Evolutionary conservation across 352 stramenopile species (phyloP).

Genomic region (Phytophthora vignae): DNA sequence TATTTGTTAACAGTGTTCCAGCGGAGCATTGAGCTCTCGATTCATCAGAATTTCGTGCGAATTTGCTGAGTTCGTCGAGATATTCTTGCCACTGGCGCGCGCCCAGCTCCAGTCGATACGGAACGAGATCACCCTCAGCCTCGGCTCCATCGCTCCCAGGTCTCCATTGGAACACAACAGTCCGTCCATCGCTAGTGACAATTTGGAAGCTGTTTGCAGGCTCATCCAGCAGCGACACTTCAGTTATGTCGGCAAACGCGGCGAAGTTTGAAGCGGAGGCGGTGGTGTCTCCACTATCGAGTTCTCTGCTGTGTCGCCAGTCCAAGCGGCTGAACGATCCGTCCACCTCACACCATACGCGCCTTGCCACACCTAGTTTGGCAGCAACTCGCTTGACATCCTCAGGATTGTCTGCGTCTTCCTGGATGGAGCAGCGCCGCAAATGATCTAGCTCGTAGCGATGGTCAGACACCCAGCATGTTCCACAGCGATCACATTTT

Average conservation of each 20-base stretch:
- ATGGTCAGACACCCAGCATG: slow-evolving; percentile 47
- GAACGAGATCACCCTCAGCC: not conserved
- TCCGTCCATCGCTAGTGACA: slow-evolving; percentile 38
- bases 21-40: too few relatives aligned
- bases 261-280: slow-evolving; percentile 25
- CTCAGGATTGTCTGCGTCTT: not conserved
- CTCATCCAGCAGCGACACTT: slow-evolving; percentile 30
- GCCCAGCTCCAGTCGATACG: slow-evolving; percentile 31
- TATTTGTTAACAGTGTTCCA: too few relatives aligned
- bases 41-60: slow-evolving; percentile 30
- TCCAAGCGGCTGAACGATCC: slow-evolving; percentile 46
- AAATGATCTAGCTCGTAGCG: slow-evolving; percentile 38
- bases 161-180: slow-evolving; percentile 60
- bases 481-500: slow-evolving; percentile 42
- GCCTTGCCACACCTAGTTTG: slow-evolving; percentile 45
- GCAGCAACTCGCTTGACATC: slow-evolving; percentile 1
- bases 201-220: slow-evolving; percentile 49
- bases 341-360: slow-evolving; percentile 70
- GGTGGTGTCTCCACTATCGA: slow-evolving; percentile 9
- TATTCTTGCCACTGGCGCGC: slow-evolving; percentile 63
- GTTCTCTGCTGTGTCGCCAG: slow-evolving; percentile 49
- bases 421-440: slow-evolving; percentile 17
- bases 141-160: slow-evolving; percentile 7
- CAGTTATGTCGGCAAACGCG: slow-evolving; percentile 43
- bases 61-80: slow-evolving; percentile 55